These are phyloP conservation scores for Tillandsia fasciculata DNA, from an alignment of 176 grass and related monocot genomes.

Conservation along the genomic window DNA sequence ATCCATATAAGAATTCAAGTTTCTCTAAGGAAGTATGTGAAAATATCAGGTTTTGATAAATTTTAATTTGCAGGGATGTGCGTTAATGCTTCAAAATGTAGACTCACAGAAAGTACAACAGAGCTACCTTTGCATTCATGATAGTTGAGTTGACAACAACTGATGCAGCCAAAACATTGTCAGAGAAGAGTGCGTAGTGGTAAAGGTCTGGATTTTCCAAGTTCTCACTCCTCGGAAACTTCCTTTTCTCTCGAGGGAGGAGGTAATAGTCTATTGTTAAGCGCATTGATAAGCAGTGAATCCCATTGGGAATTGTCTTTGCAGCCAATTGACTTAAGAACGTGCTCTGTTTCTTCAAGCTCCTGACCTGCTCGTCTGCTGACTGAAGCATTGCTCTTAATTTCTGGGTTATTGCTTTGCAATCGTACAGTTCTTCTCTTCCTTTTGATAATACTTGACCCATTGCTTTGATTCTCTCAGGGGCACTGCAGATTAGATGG, in stretches of 20 bases:
- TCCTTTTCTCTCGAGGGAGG: constrained; percentile 57
- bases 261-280: constrained; percentile 94
- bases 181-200: constrained; percentile 97
- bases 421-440: constrained; percentile 86
- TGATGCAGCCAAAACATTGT: constrained; percentile 93
- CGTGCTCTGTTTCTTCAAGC: constrained; percentile 96
- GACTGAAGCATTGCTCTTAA: constrained; percentile 91
- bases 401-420: constrained; percentile 65
- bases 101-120: background rate
- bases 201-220: constrained; percentile 82
- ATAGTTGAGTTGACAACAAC: constrained; percentile 97
- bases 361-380: constrained; percentile 89
- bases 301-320: constrained; percentile 97
- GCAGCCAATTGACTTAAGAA: constrained; percentile 97
- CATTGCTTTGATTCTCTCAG: constrained; percentile 84
- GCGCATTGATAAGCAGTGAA: constrained; percentile 91
- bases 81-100: background rate
- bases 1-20: no score
- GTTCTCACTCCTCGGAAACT: constrained; percentile 68
- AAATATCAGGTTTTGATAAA: no score
- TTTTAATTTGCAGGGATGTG: background rate
- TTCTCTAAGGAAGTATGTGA: no score
- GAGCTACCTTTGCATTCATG: constrained; percentile 90
- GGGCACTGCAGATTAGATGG: constrained; percentile 42
- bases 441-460: constrained; percentile 76